Conservation (phyloP, 2,329 filamentous ascomycete genomes). For the Pezicula radicicola region DNA sequence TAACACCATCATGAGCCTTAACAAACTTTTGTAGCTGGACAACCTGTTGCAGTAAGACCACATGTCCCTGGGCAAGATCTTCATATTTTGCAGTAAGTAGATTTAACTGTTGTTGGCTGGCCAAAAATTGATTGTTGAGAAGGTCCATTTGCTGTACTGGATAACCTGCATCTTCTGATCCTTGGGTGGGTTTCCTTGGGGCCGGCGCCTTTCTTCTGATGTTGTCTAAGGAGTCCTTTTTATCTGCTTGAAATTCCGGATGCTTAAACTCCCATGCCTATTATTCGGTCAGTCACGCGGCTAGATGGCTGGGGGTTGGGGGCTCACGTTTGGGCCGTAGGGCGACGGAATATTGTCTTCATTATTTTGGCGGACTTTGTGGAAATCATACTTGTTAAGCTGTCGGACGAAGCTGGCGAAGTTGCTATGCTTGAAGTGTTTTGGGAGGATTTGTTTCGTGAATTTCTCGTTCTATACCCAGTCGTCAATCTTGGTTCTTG, state of each 20-base stretch:
- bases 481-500: conserved; percentile 14
- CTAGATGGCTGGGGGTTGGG: background rate
- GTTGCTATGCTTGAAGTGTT: conserved; percentile 99
- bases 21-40: conserved; percentile 58
- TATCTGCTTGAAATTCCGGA: conserved; percentile 91
- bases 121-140: conserved; percentile 82
- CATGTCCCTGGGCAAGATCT: conserved; percentile 66
- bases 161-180: conserved; percentile 67
- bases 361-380: conserved; percentile 92
- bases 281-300: conserved; percentile 24
- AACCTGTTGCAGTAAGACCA: conserved; percentile 60
- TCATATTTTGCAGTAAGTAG: conserved; percentile 80
- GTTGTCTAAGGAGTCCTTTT: conserved; percentile 94
- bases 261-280: conserved; percentile 97
- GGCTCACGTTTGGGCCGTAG: conserved; percentile 72
- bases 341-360: conserved; percentile 80
- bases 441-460: conserved; percentile 92
- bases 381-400: conserved; percentile 96
- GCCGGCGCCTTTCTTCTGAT: conserved; percentile 94
- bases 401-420: conserved; percentile 96
- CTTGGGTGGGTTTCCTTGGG: conserved; percentile 68
- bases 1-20: conserved; percentile 67
- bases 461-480: conserved; percentile 85
- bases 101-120: conserved; percentile 90
- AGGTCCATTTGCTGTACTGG: conserved; percentile 86